Evolutionary conservation across 306 rosid genomes (phyloP), one percentile per base, ranked within the genome.

Genomic region (Fragaria nilgerrensis): DNA sequence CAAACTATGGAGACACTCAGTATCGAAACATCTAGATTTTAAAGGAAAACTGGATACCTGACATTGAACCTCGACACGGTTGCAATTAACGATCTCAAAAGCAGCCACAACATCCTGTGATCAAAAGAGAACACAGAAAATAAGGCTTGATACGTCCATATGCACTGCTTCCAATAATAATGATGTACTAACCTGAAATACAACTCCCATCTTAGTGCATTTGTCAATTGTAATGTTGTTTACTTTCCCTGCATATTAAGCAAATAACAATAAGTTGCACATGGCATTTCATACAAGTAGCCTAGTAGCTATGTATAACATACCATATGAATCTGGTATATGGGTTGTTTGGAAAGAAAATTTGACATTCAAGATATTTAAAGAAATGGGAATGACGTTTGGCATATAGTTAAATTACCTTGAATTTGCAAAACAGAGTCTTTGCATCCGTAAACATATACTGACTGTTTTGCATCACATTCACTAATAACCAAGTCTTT

Each of bases 51-150:
- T 22, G 44, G 70, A 52, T 91, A 92, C 98, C 97, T 96, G 98
- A 53, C 99, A 92, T 75, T 96, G 99, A 85, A 89, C 98, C 86
- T 96, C 99, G 78, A 96, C 91, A 72, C 94, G 86, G 79, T 86
- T 92, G 86, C 97, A 88, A 86, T 96, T 96, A 25, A 96, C 99
- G 52, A 96, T 80, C 89, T 96, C 99, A 91, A 66, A 96, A 77
- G 99, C 99, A 82, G 99, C 98, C 83, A 96, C 99, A 78, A 92
- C 99, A 85, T 96, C 98, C 99, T 95, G 85, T 82, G 79, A 80
- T 82, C 72, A 73, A 75, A 83, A 55, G 37, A 76, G 65, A 36
- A 39, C 13, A 39, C 47, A 44, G 71, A 66, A 72, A 50, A 79
- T 72, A 64, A 85, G 68, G 56, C 72, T 7, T 58, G 2, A 36